A percentile compares a stretch with the other conserved stretches of the same genome.
These are phyloP conservation scores for Quercus agrifolia DNA, from an alignment of 306 rosid species.

Conservation along the genomic window DNA sequence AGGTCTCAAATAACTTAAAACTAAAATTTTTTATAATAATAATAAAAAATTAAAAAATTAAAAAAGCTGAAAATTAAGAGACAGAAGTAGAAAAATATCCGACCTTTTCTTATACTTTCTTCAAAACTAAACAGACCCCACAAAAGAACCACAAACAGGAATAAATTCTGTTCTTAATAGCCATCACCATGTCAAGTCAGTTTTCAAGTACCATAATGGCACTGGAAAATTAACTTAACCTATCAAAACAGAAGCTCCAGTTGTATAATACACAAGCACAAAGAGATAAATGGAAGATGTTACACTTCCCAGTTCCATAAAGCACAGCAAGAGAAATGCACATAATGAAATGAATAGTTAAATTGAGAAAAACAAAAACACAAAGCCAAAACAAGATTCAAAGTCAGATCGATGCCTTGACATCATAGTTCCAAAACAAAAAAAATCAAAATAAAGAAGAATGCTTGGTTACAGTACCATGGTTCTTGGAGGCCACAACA, in stretches of 20 bases:
- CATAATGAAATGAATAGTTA: not conserved
- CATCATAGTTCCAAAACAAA: not conserved
- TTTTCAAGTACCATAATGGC: not conserved
- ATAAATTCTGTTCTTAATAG: not conserved
- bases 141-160: not conserved
- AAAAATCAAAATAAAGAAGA: not conserved
- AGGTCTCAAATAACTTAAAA: not conserved
- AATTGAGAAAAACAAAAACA: not conserved
- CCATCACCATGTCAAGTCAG: not conserved
- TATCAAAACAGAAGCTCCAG: not conserved
- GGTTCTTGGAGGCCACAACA: conserved; percentile 66
- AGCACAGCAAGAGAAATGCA: not conserved
- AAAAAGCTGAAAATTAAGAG: not conserved
- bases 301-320: too few relatives aligned
- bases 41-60: too few relatives aligned
- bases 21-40: too few relatives aligned
- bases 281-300: too few relatives aligned
- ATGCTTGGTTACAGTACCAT: conserved; percentile 41
- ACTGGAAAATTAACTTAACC: not conserved
- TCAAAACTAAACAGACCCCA: not conserved
- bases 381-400: not conserved
- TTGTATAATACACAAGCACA: not conserved
- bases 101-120: not conserved
- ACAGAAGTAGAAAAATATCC: not conserved
- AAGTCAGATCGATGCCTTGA: not conserved